Conservation (phyloP, 2,329 filamentous ascomycete genomes). For the Nothomitra cinnamomea region DNA sequence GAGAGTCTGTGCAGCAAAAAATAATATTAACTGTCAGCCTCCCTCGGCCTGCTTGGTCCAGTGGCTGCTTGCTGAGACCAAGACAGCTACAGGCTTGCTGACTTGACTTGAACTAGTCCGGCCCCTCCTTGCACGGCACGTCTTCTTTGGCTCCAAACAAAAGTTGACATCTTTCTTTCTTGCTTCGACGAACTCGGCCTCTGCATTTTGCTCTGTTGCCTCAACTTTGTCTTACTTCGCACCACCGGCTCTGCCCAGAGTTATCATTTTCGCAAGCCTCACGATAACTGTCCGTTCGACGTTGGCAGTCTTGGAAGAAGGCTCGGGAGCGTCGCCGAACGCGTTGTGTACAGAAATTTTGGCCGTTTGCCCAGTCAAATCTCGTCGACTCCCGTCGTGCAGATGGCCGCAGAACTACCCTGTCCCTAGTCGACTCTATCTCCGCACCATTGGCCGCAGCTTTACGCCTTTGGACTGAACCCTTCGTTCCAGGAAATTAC, state of each 20-base stretch:
- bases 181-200: neutral
- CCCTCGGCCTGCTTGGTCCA: neutral
- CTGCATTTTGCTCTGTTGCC: conserved; percentile 1
- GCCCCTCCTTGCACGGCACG: neutral
- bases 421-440: neutral
- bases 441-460: neutral
- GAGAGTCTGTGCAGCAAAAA: neutral
- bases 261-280: neutral
- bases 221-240: conserved; percentile 1
- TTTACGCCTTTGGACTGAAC: neutral
- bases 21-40: neutral
- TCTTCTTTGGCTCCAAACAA: neutral
- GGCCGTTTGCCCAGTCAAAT: conserved; percentile 3
- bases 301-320: neutral
- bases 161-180: neutral
- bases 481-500: neutral
- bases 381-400: conserved; percentile 3
- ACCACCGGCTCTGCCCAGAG: neutral
- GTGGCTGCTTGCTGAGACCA: conserved; percentile 3
- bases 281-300: neutral
- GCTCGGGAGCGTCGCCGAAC: neutral
- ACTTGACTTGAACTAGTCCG: no score
- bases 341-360: neutral
- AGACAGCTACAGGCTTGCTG: neutral
- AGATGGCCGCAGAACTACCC: conserved; percentile 1